Conservation (phyloP, 352 stramenopile species). For the Achlya hypogyna region DNA sequence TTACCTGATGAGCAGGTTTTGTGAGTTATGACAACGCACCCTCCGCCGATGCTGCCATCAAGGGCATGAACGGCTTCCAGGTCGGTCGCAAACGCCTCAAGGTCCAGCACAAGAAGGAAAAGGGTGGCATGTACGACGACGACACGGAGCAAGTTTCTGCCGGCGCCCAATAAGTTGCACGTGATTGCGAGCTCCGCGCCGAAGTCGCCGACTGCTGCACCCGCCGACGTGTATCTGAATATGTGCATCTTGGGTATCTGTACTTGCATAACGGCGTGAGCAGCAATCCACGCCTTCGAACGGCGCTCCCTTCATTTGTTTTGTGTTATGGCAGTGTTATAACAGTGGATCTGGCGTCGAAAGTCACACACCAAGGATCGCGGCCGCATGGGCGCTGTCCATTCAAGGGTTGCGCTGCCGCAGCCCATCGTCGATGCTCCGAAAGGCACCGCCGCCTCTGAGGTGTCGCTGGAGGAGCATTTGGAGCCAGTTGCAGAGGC, state of each 20-base stretch:
- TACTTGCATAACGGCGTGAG: neutral
- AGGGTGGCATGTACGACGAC: conserved; percentile 65
- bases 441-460: too few relatives aligned
- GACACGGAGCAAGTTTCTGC: conserved; percentile 1
- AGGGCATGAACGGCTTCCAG: conserved; percentile 94
- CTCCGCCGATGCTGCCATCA: conserved; percentile 89
- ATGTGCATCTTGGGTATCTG: neutral
- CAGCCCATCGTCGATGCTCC: too few relatives aligned
- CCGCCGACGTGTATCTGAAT: too few relatives aligned
- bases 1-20: conserved; percentile 87
- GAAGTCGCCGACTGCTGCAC: too few relatives aligned
- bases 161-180: conserved; percentile 10
- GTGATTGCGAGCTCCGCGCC: too few relatives aligned
- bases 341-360: too few relatives aligned
- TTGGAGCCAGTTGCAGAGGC: neutral
- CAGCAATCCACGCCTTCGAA: neutral
- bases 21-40: conserved; percentile 92
- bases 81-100: conserved; percentile 95
- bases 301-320: neutral
- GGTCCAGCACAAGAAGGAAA: conserved; percentile 93
- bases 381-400: too few relatives aligned
- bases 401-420: too few relatives aligned
- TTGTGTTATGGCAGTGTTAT: too few relatives aligned
- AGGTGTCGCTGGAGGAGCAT: too few relatives aligned
- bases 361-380: too few relatives aligned